Base-by-base conservation (phyloP, 805 yeast species). In the Starmerella stellata region DNA sequence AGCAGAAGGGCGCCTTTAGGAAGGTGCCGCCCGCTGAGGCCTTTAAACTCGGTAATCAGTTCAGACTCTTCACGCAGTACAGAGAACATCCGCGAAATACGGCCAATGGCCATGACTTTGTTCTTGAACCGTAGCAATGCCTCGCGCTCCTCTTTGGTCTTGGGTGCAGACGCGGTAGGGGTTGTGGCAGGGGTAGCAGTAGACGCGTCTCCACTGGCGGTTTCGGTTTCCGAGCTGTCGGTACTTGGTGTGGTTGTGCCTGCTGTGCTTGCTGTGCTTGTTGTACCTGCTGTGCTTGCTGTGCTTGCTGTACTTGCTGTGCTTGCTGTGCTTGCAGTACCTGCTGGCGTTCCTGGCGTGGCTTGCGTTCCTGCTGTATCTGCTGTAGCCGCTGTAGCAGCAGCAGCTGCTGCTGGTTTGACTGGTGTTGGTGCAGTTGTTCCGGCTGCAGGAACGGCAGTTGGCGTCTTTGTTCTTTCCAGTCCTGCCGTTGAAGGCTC, bases 61-160 rank as follows among this genome's bases (percentile, higher is more conserved):
- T 81, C 95, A 35, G 85, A 69, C 52, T 87, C 94, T 54, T 81
- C 83, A 47, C 95, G 69, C 50, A 87, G 65, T 5, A 85, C 77
- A 45, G 75, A 77, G 60, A 78, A 85, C 93, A 87, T 81, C 41
- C 95, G 70, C 19, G 94, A 77, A 48, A 87, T 81, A 48, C 93
- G 72, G n/a, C 96, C 96, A 58, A 87, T 90, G 13, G 96, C 96
- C 51, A 87, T 60, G 38, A 90, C 79, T 65, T 87, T 87, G 59
- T 80, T 83, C 41, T 53, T 50, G 50, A 51, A 50, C 38, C 47
- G 49, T 45, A 67, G 63, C 48, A 58, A 52, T 9, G 59, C 52
- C 31, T 56, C 60, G 40, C 43, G 31, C 31, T 37, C 39, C 34
- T 30, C 36, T 13, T 15, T 31, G 30, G 25, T 13, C 29, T 25